Percentiles rank a stretch among this genome's conserved stretches.
phyloP scores from a whole-genome alignment of 2,329 filamentous ascomycete genomes.

The Colletotrichum tamarilloi region DNA sequence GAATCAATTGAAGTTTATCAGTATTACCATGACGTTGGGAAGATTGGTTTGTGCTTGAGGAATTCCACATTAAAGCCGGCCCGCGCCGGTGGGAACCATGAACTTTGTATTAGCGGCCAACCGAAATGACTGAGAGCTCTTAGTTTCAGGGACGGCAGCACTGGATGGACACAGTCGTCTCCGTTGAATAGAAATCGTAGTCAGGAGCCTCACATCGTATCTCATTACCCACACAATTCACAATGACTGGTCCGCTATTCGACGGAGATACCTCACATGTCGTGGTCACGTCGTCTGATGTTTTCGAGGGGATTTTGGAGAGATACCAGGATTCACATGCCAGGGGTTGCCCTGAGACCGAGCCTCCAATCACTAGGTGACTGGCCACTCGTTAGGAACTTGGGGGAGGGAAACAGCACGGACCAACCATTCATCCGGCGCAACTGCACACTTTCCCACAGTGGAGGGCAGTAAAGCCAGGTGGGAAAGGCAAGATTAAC shows the following conservation, averaged over 20 bases:
- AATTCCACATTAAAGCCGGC: conserved; percentile 22
- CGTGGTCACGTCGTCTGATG: conserved; percentile 33
- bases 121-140: not conserved
- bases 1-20: not conserved
- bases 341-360: conserved; percentile 33
- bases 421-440: conserved; percentile 35
- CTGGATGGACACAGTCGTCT: not conserved
- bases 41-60: not conserved
- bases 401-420: not conserved
- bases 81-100: conserved; percentile 21
- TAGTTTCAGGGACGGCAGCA: conserved; percentile 4
- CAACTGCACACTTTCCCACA: conserved; percentile 7
- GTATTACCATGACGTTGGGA: not conserved
- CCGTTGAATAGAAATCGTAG: too few relatives aligned
- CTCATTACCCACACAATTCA: not conserved
- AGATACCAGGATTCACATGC: conserved; percentile 27
- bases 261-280: not conserved
- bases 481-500: conserved; percentile 33
- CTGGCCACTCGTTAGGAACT: conserved; percentile 7
- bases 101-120: not conserved
- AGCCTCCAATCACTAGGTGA: not conserved
- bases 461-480: not conserved
- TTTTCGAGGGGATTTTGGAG: conserved; percentile 3
- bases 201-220: not conserved
- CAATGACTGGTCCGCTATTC: not conserved